phyloP scores from a whole-genome alignment of 2,329 filamentous ascomycete genomes.

The Microascus cirrosus region DNA sequence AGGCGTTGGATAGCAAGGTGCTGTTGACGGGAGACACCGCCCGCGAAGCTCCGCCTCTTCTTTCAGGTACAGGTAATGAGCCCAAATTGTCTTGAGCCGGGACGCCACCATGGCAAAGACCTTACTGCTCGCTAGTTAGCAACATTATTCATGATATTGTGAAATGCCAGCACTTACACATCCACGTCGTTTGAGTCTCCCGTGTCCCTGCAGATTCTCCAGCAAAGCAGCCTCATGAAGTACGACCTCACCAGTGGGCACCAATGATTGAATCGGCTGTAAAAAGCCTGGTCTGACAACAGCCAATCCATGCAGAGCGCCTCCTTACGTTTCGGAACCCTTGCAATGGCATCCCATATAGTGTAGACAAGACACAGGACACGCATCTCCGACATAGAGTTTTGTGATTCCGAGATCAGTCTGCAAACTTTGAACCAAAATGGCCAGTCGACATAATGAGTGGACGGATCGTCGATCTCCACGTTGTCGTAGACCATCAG shows the following conservation, averaged over 20 bases:
- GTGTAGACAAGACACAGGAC: constrained; percentile 72
- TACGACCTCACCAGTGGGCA: constrained; percentile 92
- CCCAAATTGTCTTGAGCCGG: constrained; percentile 63
- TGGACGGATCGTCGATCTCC: constrained; percentile 25
- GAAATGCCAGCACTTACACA: constrained; percentile 37
- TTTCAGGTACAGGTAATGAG: constrained; percentile 67
- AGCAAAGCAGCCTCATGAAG: constrained; percentile 82
- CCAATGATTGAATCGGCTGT: constrained; percentile 83
- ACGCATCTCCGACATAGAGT: constrained; percentile 82
- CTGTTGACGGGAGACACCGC: constrained; percentile 55
- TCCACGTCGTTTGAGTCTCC: constrained; percentile 56
- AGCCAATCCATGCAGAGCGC: constrained; percentile 65
- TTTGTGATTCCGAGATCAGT: constrained; percentile 70
- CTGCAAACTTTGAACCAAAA: constrained; percentile 80
- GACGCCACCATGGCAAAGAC: constrained; percentile 59
- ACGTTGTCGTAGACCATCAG: constrained; percentile 48
- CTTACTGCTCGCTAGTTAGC: constrained; percentile 30
- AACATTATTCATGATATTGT: constrained; percentile 12
- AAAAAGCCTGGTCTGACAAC: constrained; percentile 63
- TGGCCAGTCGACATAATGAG: constrained; percentile 56
- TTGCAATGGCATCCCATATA: constrained; percentile 63
- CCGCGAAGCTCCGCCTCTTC: constrained; percentile 47
- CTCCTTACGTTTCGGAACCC: constrained; percentile 55
- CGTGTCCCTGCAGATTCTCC: constrained; percentile 71
- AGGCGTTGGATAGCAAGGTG: constrained; percentile 75